A percentile compares a stretch with the other conserved stretches of the same genome.
Conservation (phyloP, 2,329 filamentous ascomycete species). For the Waltergamsia citrina region DNA sequence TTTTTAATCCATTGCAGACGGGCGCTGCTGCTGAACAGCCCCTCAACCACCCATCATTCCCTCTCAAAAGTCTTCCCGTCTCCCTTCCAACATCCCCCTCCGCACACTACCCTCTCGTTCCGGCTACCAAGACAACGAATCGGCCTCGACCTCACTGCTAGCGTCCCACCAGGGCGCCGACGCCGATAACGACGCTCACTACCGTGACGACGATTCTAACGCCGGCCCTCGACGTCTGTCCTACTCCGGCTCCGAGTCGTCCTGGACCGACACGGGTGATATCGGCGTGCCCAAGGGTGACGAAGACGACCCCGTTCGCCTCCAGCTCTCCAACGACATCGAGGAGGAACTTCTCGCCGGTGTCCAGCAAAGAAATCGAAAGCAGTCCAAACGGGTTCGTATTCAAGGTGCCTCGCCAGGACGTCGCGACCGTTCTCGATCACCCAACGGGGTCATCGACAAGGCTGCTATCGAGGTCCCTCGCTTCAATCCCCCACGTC, state of each 20-base stretch:
- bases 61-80: constrained; percentile 56
- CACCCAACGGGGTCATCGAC: constrained; percentile 34
- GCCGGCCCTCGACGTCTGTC: constrained; percentile 34
- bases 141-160: constrained; percentile 37
- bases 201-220: constrained; percentile 35
- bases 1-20: constrained; percentile 33
- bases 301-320: constrained; percentile 71
- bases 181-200: constrained; percentile 28
- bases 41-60: constrained; percentile 76
- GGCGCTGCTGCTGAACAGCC: constrained; percentile 74
- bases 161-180: constrained; percentile 25
- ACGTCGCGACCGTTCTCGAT: constrained; percentile 23
- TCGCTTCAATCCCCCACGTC: constrained; percentile 49
- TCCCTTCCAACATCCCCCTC: constrained; percentile 79
- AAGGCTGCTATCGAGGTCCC: constrained; percentile 82
- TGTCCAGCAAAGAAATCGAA: constrained; percentile 33
- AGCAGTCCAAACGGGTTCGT: constrained; percentile 54
- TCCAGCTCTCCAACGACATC: constrained; percentile 56
- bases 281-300: constrained; percentile 83
- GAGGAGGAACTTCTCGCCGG: constrained; percentile 51
- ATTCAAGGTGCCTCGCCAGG: constrained; percentile 45
- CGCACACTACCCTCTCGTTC: constrained; percentile 52
- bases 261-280: constrained; percentile 93
- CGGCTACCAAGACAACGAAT: constrained; percentile 21
- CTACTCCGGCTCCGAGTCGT: constrained; percentile 54